Conservation (phyloP, 495 filamentous ascomycete species). For the Penicilliopsis zonata region DNA sequence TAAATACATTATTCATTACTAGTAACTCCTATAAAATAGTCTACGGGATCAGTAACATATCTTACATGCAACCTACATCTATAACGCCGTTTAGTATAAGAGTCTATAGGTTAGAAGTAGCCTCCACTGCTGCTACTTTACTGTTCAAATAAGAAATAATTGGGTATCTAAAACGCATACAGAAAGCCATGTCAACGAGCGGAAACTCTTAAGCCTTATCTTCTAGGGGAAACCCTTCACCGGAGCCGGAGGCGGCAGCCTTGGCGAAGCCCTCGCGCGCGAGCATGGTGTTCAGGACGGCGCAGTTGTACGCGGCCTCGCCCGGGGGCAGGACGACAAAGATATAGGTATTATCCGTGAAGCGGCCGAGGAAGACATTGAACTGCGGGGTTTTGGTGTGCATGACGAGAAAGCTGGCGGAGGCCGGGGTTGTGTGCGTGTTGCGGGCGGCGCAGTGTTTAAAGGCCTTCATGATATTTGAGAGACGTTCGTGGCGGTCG, state of each 20-base stretch:
- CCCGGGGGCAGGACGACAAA: conserved; percentile 81
- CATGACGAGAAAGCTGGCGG: conserved; percentile 51
- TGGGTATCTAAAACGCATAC: too few relatives aligned
- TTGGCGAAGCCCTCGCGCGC: conserved; percentile 66
- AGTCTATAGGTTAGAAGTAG: too few relatives aligned
- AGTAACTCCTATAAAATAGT: too few relatives aligned
- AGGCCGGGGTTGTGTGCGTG: conserved; percentile 37
- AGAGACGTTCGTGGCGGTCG: conserved; percentile 88
- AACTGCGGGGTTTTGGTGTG: conserved; percentile 62
- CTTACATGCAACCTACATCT: too few relatives aligned
- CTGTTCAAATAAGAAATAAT: too few relatives aligned
- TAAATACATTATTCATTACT: too few relatives aligned
- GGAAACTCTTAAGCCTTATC: too few relatives aligned
- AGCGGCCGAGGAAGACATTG: conserved; percentile 81
- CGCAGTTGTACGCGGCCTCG: conserved; percentile 77
- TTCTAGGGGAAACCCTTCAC: conserved; percentile 36
- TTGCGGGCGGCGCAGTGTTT: conserved; percentile 66
- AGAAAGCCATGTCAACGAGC: too few relatives aligned
- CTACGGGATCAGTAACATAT: too few relatives aligned
- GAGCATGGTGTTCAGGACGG: conserved; percentile 76
- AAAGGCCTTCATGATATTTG: conserved; percentile 94
- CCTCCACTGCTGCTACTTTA: too few relatives aligned
- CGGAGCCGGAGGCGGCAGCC: conserved; percentile 23
- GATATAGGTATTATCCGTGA: conserved; percentile 95
- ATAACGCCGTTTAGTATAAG: too few relatives aligned